These are phyloP conservation scores for Geosiphon pyriformis DNA, from an alignment of 192 early-diverging fungal genomes.

Conservation along the genomic window DNA sequence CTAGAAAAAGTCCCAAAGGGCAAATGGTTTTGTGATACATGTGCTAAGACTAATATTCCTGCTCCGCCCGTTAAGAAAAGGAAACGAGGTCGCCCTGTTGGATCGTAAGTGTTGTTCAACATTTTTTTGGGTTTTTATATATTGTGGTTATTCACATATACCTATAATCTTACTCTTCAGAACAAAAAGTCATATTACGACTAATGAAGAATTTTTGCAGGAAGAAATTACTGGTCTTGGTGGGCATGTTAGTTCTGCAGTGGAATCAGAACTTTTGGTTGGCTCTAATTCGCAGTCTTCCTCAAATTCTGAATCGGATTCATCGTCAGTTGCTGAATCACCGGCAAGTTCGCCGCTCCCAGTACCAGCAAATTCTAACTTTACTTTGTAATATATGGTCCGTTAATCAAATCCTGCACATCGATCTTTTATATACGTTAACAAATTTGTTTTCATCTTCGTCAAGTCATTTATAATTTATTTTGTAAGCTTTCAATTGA, in stretches of 20 bases:
- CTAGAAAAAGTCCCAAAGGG: constrained; percentile 18
- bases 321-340: neutral
- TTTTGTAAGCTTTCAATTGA: too few relatives aligned
- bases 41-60: neutral
- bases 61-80: constrained; percentile 8
- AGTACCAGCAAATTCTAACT: too few relatives aligned
- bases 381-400: too few relatives aligned
- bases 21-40: constrained; percentile 20
- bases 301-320: too few relatives aligned
- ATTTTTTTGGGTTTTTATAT: neutral
- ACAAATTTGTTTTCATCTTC: too few relatives aligned
- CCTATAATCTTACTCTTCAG: neutral
- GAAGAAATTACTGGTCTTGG: neutral
- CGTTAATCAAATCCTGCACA: too few relatives aligned
- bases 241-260: neutral
- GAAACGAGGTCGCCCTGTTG: constrained; percentile 21
- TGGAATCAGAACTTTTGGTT: neutral
- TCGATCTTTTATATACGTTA: too few relatives aligned
- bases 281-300: neutral
- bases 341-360: neutral
- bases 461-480: too few relatives aligned
- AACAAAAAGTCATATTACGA: neutral
- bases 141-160: neutral
- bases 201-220: neutral
- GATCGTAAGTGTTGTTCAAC: constrained; percentile 12